phyloP scores from a whole-genome alignment of 2,329 filamentous ascomycete genomes.

The Fusarium buharicum region DNA sequence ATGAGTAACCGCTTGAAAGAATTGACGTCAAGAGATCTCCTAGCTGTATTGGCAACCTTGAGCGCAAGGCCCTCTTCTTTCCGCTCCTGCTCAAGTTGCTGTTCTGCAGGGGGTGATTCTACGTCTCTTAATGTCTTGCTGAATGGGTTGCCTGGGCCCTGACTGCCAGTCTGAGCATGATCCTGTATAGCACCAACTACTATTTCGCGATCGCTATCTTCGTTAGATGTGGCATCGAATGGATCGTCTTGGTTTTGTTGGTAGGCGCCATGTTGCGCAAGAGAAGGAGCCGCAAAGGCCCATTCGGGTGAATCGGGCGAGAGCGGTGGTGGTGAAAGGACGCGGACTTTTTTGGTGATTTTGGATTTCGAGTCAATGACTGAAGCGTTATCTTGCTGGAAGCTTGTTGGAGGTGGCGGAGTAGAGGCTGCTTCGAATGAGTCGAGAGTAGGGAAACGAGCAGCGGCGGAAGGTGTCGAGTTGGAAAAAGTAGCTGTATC shows the following conservation, averaged over 20 bases:
- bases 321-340: conserved; percentile 71
- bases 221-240: conserved; percentile 47
- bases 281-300: conserved; percentile 47
- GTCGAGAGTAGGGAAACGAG: conserved; percentile 46
- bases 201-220: conserved; percentile 46
- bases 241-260: conserved; percentile 46
- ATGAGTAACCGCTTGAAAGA: conserved; percentile 80
- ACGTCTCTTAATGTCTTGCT: conserved; percentile 65
- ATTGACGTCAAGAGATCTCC: conserved; percentile 74
- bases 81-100: conserved; percentile 47
- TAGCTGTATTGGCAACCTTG: conserved; percentile 49
- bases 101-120: conserved; percentile 52
- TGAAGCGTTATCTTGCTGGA: conserved; percentile 44
- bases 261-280: conserved; percentile 45
- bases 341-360: conserved; percentile 73
- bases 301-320: conserved; percentile 62
- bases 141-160: conserved; percentile 58
- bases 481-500: conserved; percentile 26
- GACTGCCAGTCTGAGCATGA: conserved; percentile 35
- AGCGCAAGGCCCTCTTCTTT: conserved; percentile 48
- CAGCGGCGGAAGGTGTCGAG: conserved; percentile 18
- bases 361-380: conserved; percentile 57
- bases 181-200: conserved; percentile 40
- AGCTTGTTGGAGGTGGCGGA: conserved; percentile 43
- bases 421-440: conserved; percentile 46